Percentiles rank a stretch among this genome's conserved stretches.
These are phyloP conservation scores for Platanthera guangdongensis DNA, from an alignment of 106 monocot genomes.

Conservation along the genomic window DNA sequence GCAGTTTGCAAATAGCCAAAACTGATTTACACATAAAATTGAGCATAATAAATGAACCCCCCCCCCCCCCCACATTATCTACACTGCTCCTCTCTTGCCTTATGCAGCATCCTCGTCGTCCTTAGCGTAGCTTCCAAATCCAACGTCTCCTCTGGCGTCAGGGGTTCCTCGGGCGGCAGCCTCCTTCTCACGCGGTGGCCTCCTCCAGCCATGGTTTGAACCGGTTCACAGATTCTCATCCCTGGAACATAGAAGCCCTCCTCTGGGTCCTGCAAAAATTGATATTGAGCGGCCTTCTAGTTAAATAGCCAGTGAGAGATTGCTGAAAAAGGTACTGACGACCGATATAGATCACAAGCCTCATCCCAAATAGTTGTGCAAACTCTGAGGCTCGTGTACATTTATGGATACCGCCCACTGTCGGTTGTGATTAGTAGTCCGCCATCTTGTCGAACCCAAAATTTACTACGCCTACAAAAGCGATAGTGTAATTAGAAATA, in stretches of 20 bases:
- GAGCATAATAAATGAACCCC: too few species aligned
- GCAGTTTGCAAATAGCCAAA: too few species aligned
- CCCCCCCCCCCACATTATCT: too few species aligned
- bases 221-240: not conserved
- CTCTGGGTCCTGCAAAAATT: not conserved
- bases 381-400: not conserved
- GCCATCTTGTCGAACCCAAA: slow-evolving; percentile 27
- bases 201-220: too few species aligned
- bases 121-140: too few species aligned
- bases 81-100: too few species aligned
- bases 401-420: slow-evolving; percentile 13
- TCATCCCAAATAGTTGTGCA: not conserved
- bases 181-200: too few species aligned
- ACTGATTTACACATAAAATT: too few species aligned
- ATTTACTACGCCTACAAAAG: not conserved
- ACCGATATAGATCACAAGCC: not conserved
- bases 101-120: too few species aligned
- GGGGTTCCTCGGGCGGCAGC: too few species aligned
- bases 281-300: not conserved
- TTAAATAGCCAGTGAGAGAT: not conserved
- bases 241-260: not conserved
- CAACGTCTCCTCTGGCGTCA: too few species aligned
- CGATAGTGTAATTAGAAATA: not conserved
- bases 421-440: slow-evolving; percentile 26
- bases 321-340: not conserved